Evolutionary conservation across 768 basidiomycete genomes (phyloP).

Genomic region (Sistotremastrum suecicum): DNA sequence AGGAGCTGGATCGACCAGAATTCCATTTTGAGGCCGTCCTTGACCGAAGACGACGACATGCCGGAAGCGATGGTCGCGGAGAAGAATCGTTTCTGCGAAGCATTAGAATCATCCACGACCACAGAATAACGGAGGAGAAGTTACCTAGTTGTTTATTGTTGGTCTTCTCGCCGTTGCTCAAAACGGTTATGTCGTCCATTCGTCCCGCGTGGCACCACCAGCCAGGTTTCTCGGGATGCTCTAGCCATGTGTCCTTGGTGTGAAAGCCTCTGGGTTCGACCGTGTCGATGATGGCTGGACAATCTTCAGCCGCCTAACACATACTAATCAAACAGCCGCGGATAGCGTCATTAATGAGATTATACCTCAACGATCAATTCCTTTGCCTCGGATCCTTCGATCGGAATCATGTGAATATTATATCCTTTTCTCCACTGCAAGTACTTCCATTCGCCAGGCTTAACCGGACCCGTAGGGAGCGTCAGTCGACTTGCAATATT

Average conservation of each 20-base stretch:
- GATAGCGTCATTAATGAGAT: background rate
- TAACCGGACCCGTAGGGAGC: conserved; percentile 6
- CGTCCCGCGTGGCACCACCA: conserved; percentile 12
- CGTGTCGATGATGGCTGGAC: conserved; percentile 11
- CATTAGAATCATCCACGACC: no score
- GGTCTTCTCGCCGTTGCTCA: conserved; percentile 19
- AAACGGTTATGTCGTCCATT: conserved; percentile 12
- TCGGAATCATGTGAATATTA: conserved; percentile 2
- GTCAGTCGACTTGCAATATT: conserved; percentile 5
- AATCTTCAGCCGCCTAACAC: conserved; percentile 7
- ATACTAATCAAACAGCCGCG: no score
- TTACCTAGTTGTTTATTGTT: conserved; percentile 16
- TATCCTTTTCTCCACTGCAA: conserved; percentile 1
- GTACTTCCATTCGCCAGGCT: conserved; percentile 6
- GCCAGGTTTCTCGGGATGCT: conserved; percentile 10
- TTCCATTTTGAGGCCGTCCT: conserved; percentile 14
- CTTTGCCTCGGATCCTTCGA: conserved; percentile 1
- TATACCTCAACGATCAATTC: conserved; percentile 13
- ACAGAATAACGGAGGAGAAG: background rate
- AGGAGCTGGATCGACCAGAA: conserved; percentile 6
- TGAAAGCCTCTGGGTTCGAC: conserved; percentile 10
- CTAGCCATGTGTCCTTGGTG: conserved; percentile 11
- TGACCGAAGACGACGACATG: conserved; percentile 13
- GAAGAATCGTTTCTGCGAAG: conserved; percentile 11
- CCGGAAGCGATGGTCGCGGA: conserved; percentile 9